Conservation (phyloP, 345 rosid genomes). For the Populus simonii region DNA sequence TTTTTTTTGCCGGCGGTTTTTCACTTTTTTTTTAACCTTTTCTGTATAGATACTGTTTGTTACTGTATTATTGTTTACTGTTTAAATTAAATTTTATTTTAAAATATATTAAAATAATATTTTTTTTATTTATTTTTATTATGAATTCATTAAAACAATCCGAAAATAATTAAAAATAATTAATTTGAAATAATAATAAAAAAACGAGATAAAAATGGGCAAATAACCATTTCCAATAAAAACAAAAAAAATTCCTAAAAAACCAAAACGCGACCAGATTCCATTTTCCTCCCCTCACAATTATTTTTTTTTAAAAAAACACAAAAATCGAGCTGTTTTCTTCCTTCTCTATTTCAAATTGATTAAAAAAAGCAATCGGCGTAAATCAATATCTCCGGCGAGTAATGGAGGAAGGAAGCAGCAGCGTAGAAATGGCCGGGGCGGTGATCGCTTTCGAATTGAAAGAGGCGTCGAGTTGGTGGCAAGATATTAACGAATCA, state of each 20-base stretch:
- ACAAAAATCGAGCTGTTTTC: not conserved
- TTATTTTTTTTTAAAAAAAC: not conserved
- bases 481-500: conserved; percentile 66
- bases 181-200: too few species aligned
- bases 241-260: not conserved
- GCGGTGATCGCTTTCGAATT: conserved; percentile 39
- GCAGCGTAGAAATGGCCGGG: conserved; percentile 23
- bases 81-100: too few species aligned
- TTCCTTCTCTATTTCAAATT: not conserved
- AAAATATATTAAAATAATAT: too few species aligned
- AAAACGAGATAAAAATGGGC: not conserved
- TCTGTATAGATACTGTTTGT: too few species aligned
- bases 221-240: not conserved
- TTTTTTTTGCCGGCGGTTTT: not conserved
- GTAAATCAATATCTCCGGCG: not conserved
- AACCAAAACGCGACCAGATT: not conserved
- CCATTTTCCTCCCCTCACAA: not conserved
- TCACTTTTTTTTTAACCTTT: too few species aligned
- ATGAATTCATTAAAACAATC: too few species aligned
- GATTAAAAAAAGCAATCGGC: not conserved
- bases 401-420: conserved; percentile 23
- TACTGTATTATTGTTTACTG: too few species aligned
- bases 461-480: conserved; percentile 60
- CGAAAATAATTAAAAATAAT: too few species aligned
- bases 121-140: too few species aligned